phyloP scores from a whole-genome alignment of 306 rosid genomes.

The Geum urbanum region DNA sequence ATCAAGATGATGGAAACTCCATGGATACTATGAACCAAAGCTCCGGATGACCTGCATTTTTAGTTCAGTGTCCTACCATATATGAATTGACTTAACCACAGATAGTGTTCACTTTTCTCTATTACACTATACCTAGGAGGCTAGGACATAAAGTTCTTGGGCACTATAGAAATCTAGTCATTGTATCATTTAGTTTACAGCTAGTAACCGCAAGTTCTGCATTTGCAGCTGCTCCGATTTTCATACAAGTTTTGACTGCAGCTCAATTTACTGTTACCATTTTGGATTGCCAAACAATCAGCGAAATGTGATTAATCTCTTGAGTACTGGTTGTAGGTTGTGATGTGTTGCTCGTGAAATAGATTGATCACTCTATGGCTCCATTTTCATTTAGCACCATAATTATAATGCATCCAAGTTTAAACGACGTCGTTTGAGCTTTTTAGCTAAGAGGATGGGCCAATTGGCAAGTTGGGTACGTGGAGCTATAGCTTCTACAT shows the following conservation, averaged over 20 bases:
- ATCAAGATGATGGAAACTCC: slow-evolving; percentile 28
- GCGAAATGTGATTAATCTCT: not conserved
- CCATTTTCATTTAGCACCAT: not conserved
- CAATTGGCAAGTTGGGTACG: slow-evolving; percentile 21
- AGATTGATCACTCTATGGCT: not conserved
- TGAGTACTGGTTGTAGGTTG: not conserved
- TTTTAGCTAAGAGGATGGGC: slow-evolving; percentile 9
- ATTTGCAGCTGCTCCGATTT: not conserved
- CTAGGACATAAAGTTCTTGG: not conserved
- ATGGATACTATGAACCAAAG: not conserved
- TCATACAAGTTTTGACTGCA: not conserved
- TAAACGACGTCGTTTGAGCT: slow-evolving; percentile 1
- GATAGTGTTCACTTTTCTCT: not conserved
- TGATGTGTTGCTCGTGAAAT: not conserved
- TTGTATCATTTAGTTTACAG: not conserved
- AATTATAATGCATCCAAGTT: slow-evolving; percentile 7
- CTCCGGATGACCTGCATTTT: slow-evolving; percentile 3
- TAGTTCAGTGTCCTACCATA: not conserved
- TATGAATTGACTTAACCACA: not conserved
- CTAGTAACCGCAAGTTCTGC: no score
- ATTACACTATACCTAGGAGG: not conserved
- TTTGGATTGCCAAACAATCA: not conserved
- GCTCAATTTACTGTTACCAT: not conserved
- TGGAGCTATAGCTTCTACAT: no score
- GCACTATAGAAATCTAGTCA: not conserved